These are phyloP conservation scores for Myxozyma mucilagina DNA, from an alignment of 805 yeast species.

Conservation along the genomic window DNA sequence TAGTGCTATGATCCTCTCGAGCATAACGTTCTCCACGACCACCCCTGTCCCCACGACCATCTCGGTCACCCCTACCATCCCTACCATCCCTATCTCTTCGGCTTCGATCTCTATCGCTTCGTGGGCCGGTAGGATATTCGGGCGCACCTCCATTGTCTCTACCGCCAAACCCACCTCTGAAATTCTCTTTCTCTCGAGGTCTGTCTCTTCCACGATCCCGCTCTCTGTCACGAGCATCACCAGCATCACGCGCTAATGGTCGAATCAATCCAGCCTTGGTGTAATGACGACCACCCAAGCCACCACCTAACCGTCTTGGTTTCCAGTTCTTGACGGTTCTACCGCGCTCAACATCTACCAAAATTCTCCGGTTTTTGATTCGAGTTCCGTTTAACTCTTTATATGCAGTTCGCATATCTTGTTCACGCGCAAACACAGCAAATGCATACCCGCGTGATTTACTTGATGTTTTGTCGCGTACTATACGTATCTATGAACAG, in stretches of 20 bases:
- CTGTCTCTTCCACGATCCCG: constrained; percentile 21
- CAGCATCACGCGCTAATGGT: constrained; percentile 7
- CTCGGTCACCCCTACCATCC: constrained; percentile 12
- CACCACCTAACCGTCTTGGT: constrained; percentile 71
- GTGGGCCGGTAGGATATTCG: constrained; percentile 29
- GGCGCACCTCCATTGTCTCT: constrained; percentile 18
- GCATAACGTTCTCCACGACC: constrained; percentile 17
- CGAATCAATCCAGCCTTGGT: constrained; percentile 40
- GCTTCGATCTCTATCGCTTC: constrained; percentile 24
- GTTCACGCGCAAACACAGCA: constrained; percentile 62
- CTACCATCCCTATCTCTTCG: constrained; percentile 20
- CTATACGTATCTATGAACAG: constrained; percentile 48
- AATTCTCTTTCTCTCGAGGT: constrained; percentile 20
- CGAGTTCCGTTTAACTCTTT: constrained; percentile 56
- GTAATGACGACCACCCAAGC: constrained; percentile 82
- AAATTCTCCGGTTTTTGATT: constrained; percentile 55
- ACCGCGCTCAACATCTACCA: constrained; percentile 46
- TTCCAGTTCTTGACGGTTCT: constrained; percentile 43
- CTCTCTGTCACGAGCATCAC: constrained; percentile 26
- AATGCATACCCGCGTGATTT: constrained; percentile 83
- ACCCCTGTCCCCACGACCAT: constrained; percentile 12
- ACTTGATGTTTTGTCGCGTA: constrained; percentile 53
- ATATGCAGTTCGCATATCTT: constrained; percentile 62
- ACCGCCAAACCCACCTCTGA: constrained; percentile 12
- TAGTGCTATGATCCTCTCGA: constrained; percentile 21